phyloP scores from a whole-genome alignment of 768 basidiomycete species.

The Trametopsis cervina region DNA sequence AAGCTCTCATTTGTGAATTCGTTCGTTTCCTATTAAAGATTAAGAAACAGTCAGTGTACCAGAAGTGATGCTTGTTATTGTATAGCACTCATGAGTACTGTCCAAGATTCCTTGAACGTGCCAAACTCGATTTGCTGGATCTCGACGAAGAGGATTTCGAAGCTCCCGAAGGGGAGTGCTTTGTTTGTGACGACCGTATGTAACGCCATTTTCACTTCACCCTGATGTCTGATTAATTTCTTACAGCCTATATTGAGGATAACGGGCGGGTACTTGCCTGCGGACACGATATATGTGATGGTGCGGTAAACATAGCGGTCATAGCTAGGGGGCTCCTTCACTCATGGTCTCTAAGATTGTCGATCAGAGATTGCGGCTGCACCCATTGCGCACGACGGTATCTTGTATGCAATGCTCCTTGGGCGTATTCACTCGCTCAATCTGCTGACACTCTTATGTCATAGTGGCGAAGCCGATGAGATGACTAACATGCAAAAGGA shows the following conservation, averaged over 20 bases:
- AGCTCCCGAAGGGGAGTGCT: conserved; percentile 42
- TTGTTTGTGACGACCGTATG: conserved; percentile 60
- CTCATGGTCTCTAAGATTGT: conserved; percentile 35
- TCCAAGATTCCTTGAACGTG: conserved; percentile 40
- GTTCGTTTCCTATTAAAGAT: no score
- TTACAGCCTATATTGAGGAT: conserved; percentile 38
- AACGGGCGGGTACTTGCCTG: conserved; percentile 59
- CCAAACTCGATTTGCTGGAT: conserved; percentile 37
- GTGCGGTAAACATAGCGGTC: conserved; percentile 26
- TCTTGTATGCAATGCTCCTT: conserved; percentile 49
- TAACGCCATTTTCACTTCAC: background rate
- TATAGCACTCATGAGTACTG: background rate
- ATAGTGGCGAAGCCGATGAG: conserved; percentile 49
- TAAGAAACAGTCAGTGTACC: no score
- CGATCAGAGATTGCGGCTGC: conserved; percentile 45
- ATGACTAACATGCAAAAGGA: conserved; percentile 47
- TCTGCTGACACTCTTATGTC: background rate
- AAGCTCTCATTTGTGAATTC: no score
- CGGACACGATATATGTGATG: conserved; percentile 59
- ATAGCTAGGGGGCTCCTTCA: background rate
- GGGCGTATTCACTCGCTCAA: background rate
- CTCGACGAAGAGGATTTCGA: conserved; percentile 45
- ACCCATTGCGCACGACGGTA: conserved; percentile 47
- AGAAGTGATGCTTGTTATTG: no score
- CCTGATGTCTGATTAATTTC: background rate